Evolutionary conservation across 2,329 filamentous ascomycete genomes (phyloP), one percentile per base, ranked within the genome.

Genomic region (Zymoseptoria tritici): DNA sequence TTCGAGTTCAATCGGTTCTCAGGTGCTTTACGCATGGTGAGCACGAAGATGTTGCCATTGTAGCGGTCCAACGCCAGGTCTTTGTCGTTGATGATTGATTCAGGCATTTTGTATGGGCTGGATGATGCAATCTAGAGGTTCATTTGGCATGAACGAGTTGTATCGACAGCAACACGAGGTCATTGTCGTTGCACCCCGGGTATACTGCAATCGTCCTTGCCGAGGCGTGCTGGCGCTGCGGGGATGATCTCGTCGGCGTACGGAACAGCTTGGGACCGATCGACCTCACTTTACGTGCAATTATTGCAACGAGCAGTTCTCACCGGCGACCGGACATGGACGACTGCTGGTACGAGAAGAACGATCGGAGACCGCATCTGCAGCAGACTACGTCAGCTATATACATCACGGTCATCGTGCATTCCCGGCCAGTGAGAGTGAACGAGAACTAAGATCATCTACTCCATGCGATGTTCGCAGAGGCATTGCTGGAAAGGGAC

Each of bases 21-120:
- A 1, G 80, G 80, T 9, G 78, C 73, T 64, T 81, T 82, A 56
- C 79, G 76, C 75, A 83, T 79, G 8, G 80, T 82, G 54, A 83
- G 76, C 57, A 83, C 73, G 67, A 80, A 82, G 63, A 81, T 71
- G 61, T 78, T 76, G 63, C 75, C 77, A 29, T 66, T 62, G 69
- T 79, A 69, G 57, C 77, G 77, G 57, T 77, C 75, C 31, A 81
- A 70, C 4, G 75, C 73, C 36, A 81, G 72, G 61, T 80, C 76
- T 52, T 63, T 60, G 51, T 72, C 72, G 64, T 79, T 66, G 61
- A 72, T 71, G 51, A 72, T 66, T n/a, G 65, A 68, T 57, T 70
- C 56, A 3, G 65, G 61, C 66, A 66, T 68, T 51, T 21, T 21
- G 21, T 56, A 9, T 54, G 22, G 8, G 19, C 9, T 9, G 29